These are phyloP conservation scores for Trypanosoma lewisi DNA, from an alignment of 208 protist genomes.

Conservation along the genomic window DNA sequence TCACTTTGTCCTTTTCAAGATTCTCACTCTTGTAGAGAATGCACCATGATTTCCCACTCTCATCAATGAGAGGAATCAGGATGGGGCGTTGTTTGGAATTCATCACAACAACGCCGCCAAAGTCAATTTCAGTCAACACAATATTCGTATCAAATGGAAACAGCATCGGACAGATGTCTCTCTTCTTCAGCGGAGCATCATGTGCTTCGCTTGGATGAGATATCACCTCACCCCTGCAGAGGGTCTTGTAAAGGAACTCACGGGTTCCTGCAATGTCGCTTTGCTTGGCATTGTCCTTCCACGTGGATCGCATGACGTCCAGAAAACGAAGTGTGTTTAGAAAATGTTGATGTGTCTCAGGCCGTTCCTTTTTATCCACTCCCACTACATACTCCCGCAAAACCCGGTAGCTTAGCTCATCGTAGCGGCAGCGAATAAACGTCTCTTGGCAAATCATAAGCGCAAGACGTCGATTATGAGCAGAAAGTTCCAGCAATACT, in stretches of 20 bases:
- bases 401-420: conserved; percentile 24
- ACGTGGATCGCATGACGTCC: conserved; percentile 5
- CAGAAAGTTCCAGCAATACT: conserved; percentile 16
- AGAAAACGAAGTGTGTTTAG: conserved; percentile 26
- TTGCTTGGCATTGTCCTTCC: neutral
- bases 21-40: conserved; percentile 80
- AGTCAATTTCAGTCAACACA: conserved; percentile 21
- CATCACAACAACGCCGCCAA: conserved; percentile 21
- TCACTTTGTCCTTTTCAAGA: conserved; percentile 75
- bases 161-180: conserved; percentile 13
- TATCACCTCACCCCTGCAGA: conserved; percentile 9
- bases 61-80: conserved; percentile 30
- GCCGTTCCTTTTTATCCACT: neutral
- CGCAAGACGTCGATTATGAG: conserved; percentile 15
- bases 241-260: conserved; percentile 1
- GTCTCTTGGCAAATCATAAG: conserved; percentile 29
- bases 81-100: conserved; percentile 28
- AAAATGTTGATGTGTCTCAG: conserved; percentile 22
- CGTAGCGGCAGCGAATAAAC: neutral
- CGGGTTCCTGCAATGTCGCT: conserved; percentile 4
- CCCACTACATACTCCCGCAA: conserved; percentile 16
- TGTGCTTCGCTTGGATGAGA: neutral
- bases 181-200: neutral
- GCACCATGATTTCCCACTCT: conserved; percentile 16
- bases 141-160: conserved; percentile 32